Conservation (phyloP, 2,329 filamentous ascomycete genomes). For the Diplodia seriata region DNA sequence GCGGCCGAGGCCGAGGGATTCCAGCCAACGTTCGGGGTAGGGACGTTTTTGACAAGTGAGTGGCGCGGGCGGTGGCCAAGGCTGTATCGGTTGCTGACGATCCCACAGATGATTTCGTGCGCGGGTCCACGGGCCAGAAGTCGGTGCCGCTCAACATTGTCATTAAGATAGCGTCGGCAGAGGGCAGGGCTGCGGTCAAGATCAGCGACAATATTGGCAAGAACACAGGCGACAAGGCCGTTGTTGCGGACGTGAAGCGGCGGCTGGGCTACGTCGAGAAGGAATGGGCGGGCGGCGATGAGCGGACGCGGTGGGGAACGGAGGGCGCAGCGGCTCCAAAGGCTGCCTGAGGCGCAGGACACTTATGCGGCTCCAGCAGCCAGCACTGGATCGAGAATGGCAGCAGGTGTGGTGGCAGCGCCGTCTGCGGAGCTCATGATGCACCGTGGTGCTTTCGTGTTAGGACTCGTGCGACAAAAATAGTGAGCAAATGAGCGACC, state of each 20-base stretch:
- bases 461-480: slow-evolving; percentile 30
- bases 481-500: slow-evolving; percentile 24
- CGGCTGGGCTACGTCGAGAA: slow-evolving; percentile 86
- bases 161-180: slow-evolving; percentile 90
- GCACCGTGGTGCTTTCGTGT: slow-evolving; percentile 26
- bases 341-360: slow-evolving; percentile 10
- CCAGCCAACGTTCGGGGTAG: slow-evolving; percentile 88
- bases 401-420: not conserved
- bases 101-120: slow-evolving; percentile 76
- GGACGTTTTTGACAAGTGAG: slow-evolving; percentile 87
- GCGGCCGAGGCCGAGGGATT: slow-evolving; percentile 82
- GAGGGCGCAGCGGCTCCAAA: slow-evolving; percentile 17
- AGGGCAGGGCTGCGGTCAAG: slow-evolving; percentile 84
- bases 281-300: slow-evolving; percentile 82
- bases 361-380: slow-evolving; percentile 7
- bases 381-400: slow-evolving; percentile 21
- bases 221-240: slow-evolving; percentile 86
- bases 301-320: slow-evolving; percentile 78
- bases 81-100: slow-evolving; percentile 28
- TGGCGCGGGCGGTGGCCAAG: slow-evolving; percentile 9
- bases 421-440: slow-evolving; percentile 24
- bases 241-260: slow-evolving; percentile 82
- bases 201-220: slow-evolving; percentile 88
- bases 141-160: slow-evolving; percentile 95
- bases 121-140: slow-evolving; percentile 71